Percentiles rank a stretch among this genome's conserved stretches.
These are phyloP conservation scores for Elaeagnus macrophylla DNA, from an alignment of 306 rosid genomes.

Conservation along the genomic window DNA sequence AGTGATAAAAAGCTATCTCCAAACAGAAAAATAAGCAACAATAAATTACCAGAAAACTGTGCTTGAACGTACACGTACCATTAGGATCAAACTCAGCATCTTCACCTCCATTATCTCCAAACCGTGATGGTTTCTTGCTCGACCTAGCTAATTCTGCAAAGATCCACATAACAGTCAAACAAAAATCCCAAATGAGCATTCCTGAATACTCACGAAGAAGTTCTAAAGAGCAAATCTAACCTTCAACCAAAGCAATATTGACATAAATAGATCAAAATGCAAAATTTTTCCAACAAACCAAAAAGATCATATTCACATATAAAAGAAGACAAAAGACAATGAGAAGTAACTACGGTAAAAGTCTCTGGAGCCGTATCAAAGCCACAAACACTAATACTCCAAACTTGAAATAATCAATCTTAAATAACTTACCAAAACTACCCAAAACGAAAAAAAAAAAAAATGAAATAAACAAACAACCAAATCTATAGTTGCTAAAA, in stretches of 20 bases:
- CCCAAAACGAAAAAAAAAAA: too few relatives aligned
- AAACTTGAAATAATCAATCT: not conserved
- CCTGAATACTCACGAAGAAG: not conserved
- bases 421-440: too few relatives aligned
- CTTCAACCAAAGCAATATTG: not conserved
- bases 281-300: not conserved
- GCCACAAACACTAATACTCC: not conserved
- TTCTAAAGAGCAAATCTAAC: not conserved
- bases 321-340: not conserved
- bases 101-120: constrained; percentile 24
- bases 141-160: constrained; percentile 21
- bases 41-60: not conserved
- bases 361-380: too few relatives aligned
- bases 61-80: constrained; percentile 27
- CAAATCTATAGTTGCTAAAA: not conserved
- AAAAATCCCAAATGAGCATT: constrained; percentile 8
- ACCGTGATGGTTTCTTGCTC: constrained; percentile 24
- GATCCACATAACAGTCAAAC: not conserved
- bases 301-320: not conserved
- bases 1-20: not conserved
- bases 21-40: constrained; percentile 1
- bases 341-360: too few relatives aligned
- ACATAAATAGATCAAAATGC: not conserved
- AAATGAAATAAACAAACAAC: too few relatives aligned
- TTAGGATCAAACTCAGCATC: constrained; percentile 20